Percentiles rank a stretch among this genome's conserved stretches.
These are phyloP conservation scores for Globisporangium emineosum DNA, from an alignment of 352 stramenopile species.

Conservation along the genomic window DNA sequence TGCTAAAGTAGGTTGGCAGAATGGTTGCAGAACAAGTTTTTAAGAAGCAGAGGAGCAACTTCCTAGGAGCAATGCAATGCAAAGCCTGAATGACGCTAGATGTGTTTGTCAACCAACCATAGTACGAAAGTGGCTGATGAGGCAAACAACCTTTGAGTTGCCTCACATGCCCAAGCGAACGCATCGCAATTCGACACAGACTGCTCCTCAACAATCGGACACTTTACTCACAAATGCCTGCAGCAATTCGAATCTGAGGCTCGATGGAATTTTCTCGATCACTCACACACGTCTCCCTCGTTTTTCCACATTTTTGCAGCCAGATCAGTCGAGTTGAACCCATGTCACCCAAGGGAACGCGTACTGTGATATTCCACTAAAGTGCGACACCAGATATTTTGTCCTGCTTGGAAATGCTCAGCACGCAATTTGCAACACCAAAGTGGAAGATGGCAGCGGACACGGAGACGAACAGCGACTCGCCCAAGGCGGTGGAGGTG, in stretches of 20 bases:
- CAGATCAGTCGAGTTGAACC: background rate
- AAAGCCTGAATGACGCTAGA: too few relatives aligned
- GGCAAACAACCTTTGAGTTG: too few relatives aligned
- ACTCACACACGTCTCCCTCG: background rate
- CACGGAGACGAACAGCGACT: background rate
- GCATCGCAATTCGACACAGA: too few relatives aligned
- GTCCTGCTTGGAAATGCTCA: background rate
- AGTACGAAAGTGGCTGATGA: too few relatives aligned
- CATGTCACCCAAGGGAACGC: background rate
- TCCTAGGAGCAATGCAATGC: too few relatives aligned
- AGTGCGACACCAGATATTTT: background rate
- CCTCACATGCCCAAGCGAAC: too few relatives aligned
- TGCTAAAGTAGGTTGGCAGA: too few relatives aligned
- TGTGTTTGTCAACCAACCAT: too few relatives aligned
- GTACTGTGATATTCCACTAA: background rate
- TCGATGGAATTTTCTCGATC: conserved; percentile 8
- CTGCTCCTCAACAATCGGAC: too few relatives aligned
- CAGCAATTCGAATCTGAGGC: background rate
- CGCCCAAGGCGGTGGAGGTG: background rate
- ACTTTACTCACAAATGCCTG: background rate
- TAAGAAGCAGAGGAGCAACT: too few relatives aligned
- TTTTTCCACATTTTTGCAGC: background rate
- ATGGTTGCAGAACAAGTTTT: too few relatives aligned
- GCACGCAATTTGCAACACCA: background rate
- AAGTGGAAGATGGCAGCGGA: background rate